Conservation (phyloP, 306 rosid species). For the Castanospermum australe region DNA sequence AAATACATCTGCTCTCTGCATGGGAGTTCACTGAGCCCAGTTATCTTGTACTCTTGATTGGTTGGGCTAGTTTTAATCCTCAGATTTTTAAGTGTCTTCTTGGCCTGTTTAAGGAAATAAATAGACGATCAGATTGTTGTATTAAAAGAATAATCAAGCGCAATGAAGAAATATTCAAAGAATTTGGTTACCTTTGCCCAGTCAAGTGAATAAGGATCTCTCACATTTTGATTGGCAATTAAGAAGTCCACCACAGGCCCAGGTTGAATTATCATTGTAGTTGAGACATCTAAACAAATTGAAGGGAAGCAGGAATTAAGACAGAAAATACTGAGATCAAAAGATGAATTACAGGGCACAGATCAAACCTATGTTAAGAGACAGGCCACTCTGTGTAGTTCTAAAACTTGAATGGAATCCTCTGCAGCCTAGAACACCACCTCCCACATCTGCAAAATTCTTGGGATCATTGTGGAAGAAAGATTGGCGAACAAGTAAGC, state of each 20-base stretch:
- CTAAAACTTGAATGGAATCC: conserved; percentile 96
- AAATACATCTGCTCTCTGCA: conserved; percentile 74
- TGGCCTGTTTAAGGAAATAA: conserved; percentile 57
- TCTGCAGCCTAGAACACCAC: conserved; percentile 88
- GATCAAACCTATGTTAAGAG: conserved; percentile 70
- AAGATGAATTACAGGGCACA: neutral
- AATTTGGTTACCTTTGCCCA: conserved; percentile 73
- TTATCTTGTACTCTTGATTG: conserved; percentile 75
- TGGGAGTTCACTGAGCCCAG: conserved; percentile 78
- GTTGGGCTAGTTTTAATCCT: conserved; percentile 71
- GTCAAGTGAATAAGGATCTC: conserved; percentile 67
- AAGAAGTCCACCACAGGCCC: conserved; percentile 95
- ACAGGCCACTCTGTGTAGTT: conserved; percentile 82
- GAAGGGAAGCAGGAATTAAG: neutral
- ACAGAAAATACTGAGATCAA: neutral
- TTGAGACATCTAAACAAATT: conserved; percentile 70
- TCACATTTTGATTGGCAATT: conserved; percentile 72
- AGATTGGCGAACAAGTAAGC: conserved; percentile 87
- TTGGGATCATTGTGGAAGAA: conserved; percentile 74
- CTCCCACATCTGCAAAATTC: conserved; percentile 70
- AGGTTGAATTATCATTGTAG: conserved; percentile 84
- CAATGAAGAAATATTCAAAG: neutral
- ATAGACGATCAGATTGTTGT: neutral
- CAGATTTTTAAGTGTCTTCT: conserved; percentile 73
- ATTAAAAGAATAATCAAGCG: neutral